Percentiles rank a stretch among this genome's conserved stretches.
phyloP scores from a whole-genome alignment of 257 asterid genomes.

The Cinchona pubescens region DNA sequence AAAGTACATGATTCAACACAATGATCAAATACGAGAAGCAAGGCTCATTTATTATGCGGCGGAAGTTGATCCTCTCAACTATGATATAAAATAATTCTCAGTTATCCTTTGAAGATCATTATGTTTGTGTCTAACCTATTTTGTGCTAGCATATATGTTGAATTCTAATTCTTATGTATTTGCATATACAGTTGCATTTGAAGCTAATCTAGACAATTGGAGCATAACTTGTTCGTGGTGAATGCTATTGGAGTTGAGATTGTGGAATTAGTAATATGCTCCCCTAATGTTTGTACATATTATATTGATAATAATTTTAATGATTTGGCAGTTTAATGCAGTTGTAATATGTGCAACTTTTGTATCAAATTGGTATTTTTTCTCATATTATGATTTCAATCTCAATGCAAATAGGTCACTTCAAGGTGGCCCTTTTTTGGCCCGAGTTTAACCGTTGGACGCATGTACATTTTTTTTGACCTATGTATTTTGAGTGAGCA shows the following conservation, averaged over 20 bases:
- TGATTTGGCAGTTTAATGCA: not conserved
- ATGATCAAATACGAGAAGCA: not conserved
- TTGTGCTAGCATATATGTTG: not conserved
- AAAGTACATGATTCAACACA: not conserved
- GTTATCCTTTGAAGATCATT: not conserved
- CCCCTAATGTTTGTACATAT: not conserved
- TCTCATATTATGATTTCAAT: not conserved
- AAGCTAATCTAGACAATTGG: slow-evolving; percentile 9
- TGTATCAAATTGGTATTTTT: not conserved
- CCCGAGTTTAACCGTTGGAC: too few relatives aligned
- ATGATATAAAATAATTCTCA: not conserved
- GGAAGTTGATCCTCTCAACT: not conserved
- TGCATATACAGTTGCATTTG: not conserved
- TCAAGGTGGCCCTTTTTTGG: not conserved
- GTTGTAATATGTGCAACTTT: not conserved
- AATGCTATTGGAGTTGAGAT: slow-evolving; percentile 3
- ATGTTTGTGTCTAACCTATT: too few relatives aligned
- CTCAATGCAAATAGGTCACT: not conserved
- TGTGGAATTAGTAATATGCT: not conserved
- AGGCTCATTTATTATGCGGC: not conserved
- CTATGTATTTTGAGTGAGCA: not conserved
- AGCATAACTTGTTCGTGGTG: not conserved
- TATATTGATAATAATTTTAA: not conserved
- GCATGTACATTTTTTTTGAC: too few relatives aligned
- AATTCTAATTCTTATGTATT: not conserved